Percentiles rank a stretch among this genome's conserved stretches.
phyloP scores from a whole-genome alignment of 2,329 filamentous ascomycete genomes.

The Aspergillus quadricinctus region DNA sequence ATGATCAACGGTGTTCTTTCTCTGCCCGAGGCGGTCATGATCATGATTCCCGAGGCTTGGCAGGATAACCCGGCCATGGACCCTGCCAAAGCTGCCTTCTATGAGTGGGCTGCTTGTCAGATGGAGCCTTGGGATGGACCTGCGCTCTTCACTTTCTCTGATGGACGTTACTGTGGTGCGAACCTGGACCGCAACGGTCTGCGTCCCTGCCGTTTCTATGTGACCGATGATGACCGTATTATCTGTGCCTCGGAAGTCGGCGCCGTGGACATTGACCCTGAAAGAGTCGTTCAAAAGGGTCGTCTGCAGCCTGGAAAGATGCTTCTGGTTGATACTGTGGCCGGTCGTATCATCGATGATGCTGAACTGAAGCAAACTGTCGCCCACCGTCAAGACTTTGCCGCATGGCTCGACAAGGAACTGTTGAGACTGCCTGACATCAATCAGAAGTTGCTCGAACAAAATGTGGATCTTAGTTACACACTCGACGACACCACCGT shows the following conservation, averaged over 20 bases:
- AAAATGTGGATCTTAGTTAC: conserved; percentile 58
- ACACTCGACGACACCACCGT: conserved; percentile 66
- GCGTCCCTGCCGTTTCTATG: conserved; percentile 92
- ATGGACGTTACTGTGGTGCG: conserved; percentile 93
- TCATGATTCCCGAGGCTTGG: conserved; percentile 98
- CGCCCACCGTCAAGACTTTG: conserved; percentile 81
- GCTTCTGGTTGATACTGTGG: conserved; percentile 88
- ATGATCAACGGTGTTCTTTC: conserved; percentile 95
- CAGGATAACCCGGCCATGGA: conserved; percentile 91
- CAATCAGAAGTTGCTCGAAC: conserved; percentile 55
- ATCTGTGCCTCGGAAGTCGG: conserved; percentile 96
- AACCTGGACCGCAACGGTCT: conserved; percentile 95
- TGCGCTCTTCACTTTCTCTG: conserved; percentile 93
- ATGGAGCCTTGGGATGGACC: conserved; percentile 99
- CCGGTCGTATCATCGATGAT: conserved; percentile 91
- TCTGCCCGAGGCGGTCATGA: conserved; percentile 92
- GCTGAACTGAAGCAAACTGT: conserved; percentile 86
- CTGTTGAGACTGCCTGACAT: conserved; percentile 77
- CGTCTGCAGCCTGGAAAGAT: conserved; percentile 91
- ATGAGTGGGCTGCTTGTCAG: conserved; percentile 97
- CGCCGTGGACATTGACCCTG: conserved; percentile 85
- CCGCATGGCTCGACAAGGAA: conserved; percentile 80
- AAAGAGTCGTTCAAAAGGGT: conserved; percentile 86
- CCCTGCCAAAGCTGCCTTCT: conserved; percentile 92
- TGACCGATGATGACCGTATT: conserved; percentile 94